Conservation (phyloP, 1,284 basidiomycete genomes). For the Sutorius eximius region DNA sequence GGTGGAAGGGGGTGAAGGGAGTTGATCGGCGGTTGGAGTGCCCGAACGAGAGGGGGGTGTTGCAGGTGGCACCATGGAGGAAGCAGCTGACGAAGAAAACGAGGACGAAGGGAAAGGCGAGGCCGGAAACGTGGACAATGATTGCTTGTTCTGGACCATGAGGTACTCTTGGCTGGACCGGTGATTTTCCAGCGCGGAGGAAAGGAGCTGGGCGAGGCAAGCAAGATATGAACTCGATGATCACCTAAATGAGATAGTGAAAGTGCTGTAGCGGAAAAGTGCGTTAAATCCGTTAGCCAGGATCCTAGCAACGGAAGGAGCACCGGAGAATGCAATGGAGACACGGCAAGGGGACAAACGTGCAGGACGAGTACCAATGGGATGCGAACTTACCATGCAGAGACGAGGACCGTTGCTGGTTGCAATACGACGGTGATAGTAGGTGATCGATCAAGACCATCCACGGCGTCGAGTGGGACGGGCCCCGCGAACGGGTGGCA, state of each 20-base stretch:
- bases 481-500: not conserved
- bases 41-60: conserved; percentile 41
- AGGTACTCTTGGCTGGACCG: conserved; percentile 32
- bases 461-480: conserved; percentile 11
- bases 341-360: conserved; percentile 38
- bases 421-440: conserved; percentile 3
- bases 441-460: conserved; percentile 32
- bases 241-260: conserved; percentile 33
- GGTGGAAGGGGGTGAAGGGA: conserved; percentile 34
- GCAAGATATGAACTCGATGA: conserved; percentile 31
- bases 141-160: conserved; percentile 37
- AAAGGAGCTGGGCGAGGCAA: conserved; percentile 16
- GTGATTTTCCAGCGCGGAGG: conserved; percentile 29
- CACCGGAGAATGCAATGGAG: conserved; percentile 37
- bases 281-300: conserved; percentile 19
- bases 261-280: conserved; percentile 27
- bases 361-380: conserved; percentile 18
- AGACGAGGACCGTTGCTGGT: conserved; percentile 3
- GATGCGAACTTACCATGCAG: conserved; percentile 29
- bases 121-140: conserved; percentile 39
- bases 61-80: conserved; percentile 41
- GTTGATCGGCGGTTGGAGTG: conserved; percentile 44
- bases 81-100: conserved; percentile 42
- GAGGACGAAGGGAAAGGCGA: conserved; percentile 47
- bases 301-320: conserved; percentile 22